Percentiles rank a stretch among this genome's conserved stretches.
These are phyloP conservation scores for Aureobasidium pullulans DNA, from an alignment of 2,329 filamentous ascomycete genomes.

Conservation along the genomic window DNA sequence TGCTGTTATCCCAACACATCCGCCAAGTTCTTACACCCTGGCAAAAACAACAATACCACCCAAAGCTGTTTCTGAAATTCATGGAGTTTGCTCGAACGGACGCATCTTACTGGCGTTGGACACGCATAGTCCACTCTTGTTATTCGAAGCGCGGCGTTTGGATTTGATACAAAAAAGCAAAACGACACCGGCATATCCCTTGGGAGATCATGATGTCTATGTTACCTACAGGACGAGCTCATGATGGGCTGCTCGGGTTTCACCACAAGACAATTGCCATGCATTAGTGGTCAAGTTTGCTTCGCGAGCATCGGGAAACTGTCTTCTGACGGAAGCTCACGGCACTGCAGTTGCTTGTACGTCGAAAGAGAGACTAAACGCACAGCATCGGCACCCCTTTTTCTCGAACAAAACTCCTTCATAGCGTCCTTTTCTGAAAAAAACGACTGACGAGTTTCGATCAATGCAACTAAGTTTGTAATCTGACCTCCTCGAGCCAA, in stretches of 20 bases:
- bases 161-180: neutral
- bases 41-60: neutral
- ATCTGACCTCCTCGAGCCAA: too few relatives aligned
- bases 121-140: conserved; percentile 1
- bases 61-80: neutral
- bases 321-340: too few relatives aligned
- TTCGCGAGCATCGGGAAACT: too few relatives aligned
- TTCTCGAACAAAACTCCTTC: too few relatives aligned
- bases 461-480: too few relatives aligned
- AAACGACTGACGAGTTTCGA: too few relatives aligned
- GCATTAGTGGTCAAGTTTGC: neutral
- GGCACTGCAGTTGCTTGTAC: too few relatives aligned
- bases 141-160: conserved; percentile 5
- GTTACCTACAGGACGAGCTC: neutral
- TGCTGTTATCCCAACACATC: neutral
- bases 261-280: neutral
- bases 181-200: neutral
- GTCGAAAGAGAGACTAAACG: neutral
- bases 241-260: neutral
- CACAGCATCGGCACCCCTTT: neutral
- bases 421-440: too few relatives aligned
- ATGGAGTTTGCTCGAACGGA: neutral
- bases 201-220: neutral
- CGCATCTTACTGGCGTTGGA: conserved; percentile 8
- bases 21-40: neutral